These are phyloP conservation scores for Plasmodium chabaudi DNA, from an alignment of 169 alveolate genomes.

Conservation along the genomic window DNA sequence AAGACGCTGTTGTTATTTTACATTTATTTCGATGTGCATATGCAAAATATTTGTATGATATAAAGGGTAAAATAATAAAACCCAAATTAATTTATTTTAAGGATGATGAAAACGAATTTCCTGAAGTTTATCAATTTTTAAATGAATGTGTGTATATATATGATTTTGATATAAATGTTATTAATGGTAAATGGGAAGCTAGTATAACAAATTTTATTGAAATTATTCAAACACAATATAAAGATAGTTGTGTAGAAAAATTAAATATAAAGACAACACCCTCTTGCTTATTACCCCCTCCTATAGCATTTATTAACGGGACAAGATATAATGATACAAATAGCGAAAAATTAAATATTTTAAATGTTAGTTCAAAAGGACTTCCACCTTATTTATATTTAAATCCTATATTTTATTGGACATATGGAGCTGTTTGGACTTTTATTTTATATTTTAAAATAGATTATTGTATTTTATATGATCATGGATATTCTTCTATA, in stretches of 20 bases:
- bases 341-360: conserved; percentile 52
- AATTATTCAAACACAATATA: conserved; percentile 17
- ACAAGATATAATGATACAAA: conserved; percentile 57
- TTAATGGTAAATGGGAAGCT: conserved; percentile 67
- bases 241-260: conserved; percentile 11
- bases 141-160: conserved; percentile 70
- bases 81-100: conserved; percentile 64
- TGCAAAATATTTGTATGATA: conserved; percentile 33
- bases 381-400: conserved; percentile 76
- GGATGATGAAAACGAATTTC: conserved; percentile 61
- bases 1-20: conserved; percentile 84
- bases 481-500: conserved; percentile 85
- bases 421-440: conserved; percentile 86
- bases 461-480: conserved; percentile 83
- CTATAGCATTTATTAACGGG: conserved; percentile 66
- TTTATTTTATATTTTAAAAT: conserved; percentile 79
- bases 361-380: conserved; percentile 75
- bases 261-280: conserved; percentile 5
- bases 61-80: conserved; percentile 42
- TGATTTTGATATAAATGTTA: conserved; percentile 54
- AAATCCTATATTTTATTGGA: conserved; percentile 83
- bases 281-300: conserved; percentile 8
- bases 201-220: conserved; percentile 54
- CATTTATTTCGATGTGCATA: conserved; percentile 83
- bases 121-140: conserved; percentile 63